A percentile compares a stretch with the other conserved stretches of the same genome.
Evolutionary conservation across 2,329 filamentous ascomycete genomes (phyloP).

Genomic region (Tolypocladium ophioglossoides): DNA sequence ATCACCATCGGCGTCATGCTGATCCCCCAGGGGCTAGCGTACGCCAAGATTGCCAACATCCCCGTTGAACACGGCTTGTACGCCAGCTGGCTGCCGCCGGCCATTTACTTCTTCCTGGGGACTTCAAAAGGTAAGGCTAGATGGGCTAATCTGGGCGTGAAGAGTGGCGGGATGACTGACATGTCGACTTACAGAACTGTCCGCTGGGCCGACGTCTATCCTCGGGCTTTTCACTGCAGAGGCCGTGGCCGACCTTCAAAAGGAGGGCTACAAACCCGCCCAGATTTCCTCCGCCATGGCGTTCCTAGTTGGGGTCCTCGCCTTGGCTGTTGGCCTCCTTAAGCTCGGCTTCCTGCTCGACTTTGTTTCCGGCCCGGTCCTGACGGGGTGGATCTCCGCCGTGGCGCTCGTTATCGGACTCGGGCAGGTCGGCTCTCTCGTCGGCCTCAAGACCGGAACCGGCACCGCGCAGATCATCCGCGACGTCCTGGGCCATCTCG

Average conservation of each 20-base stretch:
- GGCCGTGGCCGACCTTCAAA: conserved; percentile 41
- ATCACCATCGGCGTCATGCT: conserved; percentile 49
- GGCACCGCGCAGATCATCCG: conserved; percentile 47
- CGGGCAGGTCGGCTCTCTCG: conserved; percentile 51
- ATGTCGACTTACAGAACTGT: conserved; percentile 34
- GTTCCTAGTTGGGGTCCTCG: conserved; percentile 52
- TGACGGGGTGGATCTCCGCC: conserved; percentile 56
- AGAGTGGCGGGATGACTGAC: background rate
- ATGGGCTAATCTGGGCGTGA: background rate
- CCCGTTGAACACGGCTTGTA: conserved; percentile 50
- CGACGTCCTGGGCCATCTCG: conserved; percentile 45
- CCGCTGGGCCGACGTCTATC: conserved; percentile 53
- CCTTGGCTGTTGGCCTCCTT: conserved; percentile 47
- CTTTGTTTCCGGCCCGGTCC: conserved; percentile 53
- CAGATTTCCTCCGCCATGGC: conserved; percentile 51
- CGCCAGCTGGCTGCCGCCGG: conserved; percentile 47
- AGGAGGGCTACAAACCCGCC: conserved; percentile 38
- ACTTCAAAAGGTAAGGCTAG: conserved; percentile 43
- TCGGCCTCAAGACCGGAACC: conserved; percentile 42
- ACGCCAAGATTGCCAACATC: conserved; percentile 51
- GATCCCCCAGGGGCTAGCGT: conserved; percentile 51
- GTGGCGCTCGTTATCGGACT: conserved; percentile 56
- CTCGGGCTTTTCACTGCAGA: conserved; percentile 53
- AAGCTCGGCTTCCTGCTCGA: conserved; percentile 56
- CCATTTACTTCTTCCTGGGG: conserved; percentile 48